Conservation (phyloP, 2,329 filamentous ascomycete genomes). For the Leptographium lundbergii region DNA sequence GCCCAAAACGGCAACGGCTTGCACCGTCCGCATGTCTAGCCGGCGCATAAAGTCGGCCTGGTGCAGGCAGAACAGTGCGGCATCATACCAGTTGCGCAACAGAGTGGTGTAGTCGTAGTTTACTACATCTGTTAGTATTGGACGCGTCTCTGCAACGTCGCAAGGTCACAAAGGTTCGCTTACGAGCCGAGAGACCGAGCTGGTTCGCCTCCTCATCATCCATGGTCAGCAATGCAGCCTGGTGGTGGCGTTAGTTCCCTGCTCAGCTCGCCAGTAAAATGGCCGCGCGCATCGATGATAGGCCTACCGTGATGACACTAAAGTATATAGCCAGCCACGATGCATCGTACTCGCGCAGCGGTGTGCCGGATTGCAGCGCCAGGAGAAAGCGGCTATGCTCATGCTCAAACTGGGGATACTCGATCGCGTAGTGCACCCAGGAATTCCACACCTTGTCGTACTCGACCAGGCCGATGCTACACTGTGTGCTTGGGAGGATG, state of each 20-base stretch:
- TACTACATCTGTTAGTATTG: not conserved
- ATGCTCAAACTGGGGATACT: not conserved
- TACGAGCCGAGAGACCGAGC: not conserved
- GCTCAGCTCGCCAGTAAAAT: no score
- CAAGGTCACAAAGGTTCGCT: not conserved
- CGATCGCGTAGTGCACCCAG: not conserved
- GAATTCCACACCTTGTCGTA: constrained; percentile 3
- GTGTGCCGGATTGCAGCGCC: not conserved
- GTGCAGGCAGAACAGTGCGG: not conserved
- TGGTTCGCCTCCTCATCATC: not conserved
- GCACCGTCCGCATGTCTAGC: constrained; percentile 1
- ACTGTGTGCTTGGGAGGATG: not conserved
- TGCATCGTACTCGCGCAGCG: not conserved
- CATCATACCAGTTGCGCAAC: constrained; percentile 1
- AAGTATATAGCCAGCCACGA: not conserved
- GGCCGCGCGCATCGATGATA: no score
- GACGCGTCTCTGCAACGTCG: not conserved
- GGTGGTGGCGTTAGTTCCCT: not conserved
- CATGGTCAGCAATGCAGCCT: not conserved
- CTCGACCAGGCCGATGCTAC: not conserved
- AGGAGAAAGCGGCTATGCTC: not conserved
- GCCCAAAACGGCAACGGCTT: constrained; percentile 1
- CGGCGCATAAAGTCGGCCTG: not conserved
- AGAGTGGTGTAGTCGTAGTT: not conserved
- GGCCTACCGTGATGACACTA: not conserved